Percentiles rank a stretch among this genome's conserved stretches.
These are phyloP conservation scores for Chytriomyces confervae DNA, from an alignment of 192 early-diverging fungal species.

Conservation along the genomic window DNA sequence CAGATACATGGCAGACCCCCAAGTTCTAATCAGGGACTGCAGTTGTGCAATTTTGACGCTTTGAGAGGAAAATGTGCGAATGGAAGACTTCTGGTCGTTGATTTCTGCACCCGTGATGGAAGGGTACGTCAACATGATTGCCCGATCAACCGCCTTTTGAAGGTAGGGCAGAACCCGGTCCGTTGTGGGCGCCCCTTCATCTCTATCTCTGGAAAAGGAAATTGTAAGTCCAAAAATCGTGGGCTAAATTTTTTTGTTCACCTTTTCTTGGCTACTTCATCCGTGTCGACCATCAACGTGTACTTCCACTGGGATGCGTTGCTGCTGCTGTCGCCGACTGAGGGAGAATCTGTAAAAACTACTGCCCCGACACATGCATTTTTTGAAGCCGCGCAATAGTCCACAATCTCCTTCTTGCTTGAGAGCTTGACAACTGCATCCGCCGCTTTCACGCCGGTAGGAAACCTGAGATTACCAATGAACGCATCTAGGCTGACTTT, in stretches of 20 bases:
- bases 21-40: background rate
- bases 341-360: background rate
- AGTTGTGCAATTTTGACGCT: background rate
- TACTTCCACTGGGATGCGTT: background rate
- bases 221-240: background rate
- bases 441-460: background rate
- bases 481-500: background rate
- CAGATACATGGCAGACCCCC: background rate
- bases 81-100: too few species aligned
- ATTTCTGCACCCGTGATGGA: background rate
- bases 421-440: background rate
- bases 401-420: background rate
- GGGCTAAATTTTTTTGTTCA: background rate
- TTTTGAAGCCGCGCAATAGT: background rate
- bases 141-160: background rate
- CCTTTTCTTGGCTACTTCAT: background rate
- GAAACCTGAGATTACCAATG: background rate
- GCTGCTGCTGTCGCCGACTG: background rate
- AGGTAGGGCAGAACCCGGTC: background rate
- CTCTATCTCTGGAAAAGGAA: background rate
- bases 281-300: background rate
- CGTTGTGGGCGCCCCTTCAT: background rate
- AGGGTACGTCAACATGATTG: background rate
- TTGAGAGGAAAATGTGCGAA: background rate
- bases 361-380: conserved; percentile 1